Evolutionary conservation across 179 eudicot genomes (phyloP), one percentile per base, ranked within the genome.

Genomic region (Camellia oleifera): DNA sequence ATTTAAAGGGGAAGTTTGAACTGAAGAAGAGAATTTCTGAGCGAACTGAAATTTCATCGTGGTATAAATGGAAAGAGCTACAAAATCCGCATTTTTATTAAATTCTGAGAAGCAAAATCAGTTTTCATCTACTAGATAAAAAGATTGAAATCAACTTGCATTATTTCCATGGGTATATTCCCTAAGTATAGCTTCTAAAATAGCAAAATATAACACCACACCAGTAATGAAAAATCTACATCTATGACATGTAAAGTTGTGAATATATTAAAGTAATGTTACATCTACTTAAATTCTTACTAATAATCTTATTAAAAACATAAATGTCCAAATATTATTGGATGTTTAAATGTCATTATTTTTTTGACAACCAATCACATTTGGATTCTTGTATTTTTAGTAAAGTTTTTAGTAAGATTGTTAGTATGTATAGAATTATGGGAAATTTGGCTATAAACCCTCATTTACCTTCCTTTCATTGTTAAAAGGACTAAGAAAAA

Each of bases 111-210:
- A 45, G 11, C 17, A 45, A 7, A 50, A 72, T n/a, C 58, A 50
- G 42, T 4, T 50, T 18, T 9, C 48, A n/a, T 53, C 54, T 15
- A 5, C 7, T 10, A 45, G 53, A 13, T n/a, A 5, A 71, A 50
- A 71, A 50, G 58, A 71, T 71, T 40, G 50, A 72, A 72, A 72
- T 72, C 62, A 52, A 72, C 76, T 53, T 72, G 40, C 54, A 72
- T 23, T 2, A 1, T 42, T 48, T 68, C 52, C 6, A 68, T 42
- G 18, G 7, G 54, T 45, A 45, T 45, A 44, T 44, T 69, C 53
- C 20, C 23, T 10, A 3, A 2, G 2, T 2, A 44, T 44, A 69
- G 4, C 20, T 42, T 42, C 52, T 40, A 12, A 9, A 20, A 52
- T 72, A 6, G 0, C 7, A 63, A 26, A 63, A 18, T 69, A 69